Conservation (phyloP, 495 filamentous ascomycete genomes). For the Hypoxylon intermedium region DNA sequence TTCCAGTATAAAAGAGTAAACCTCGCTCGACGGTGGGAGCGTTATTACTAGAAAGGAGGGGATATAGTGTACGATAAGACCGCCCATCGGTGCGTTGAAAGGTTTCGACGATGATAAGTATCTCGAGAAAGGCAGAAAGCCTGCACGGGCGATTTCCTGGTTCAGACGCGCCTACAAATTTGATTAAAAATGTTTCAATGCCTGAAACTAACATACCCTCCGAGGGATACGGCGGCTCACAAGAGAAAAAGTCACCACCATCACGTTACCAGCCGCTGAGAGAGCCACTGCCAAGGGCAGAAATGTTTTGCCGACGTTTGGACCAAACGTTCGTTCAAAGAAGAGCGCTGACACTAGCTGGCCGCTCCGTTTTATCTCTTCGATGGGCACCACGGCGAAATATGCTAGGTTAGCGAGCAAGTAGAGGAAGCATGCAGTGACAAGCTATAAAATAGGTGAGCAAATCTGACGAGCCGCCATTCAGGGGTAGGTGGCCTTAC, state of each 20-base stretch:
- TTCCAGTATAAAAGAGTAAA: slow-evolving; percentile 77
- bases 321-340: slow-evolving; percentile 71
- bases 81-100: slow-evolving; percentile 71
- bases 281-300: slow-evolving; percentile 70
- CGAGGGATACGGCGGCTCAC: slow-evolving; percentile 47
- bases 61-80: slow-evolving; percentile 71
- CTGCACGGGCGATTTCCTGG: slow-evolving; percentile 58
- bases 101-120: slow-evolving; percentile 69
- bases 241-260: slow-evolving; percentile 75
- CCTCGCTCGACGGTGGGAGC: slow-evolving; percentile 68
- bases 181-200: background rate
- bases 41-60: slow-evolving; percentile 70
- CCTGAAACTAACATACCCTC: background rate
- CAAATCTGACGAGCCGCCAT: too few relatives aligned
- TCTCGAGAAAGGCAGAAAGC: slow-evolving; percentile 70
- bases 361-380: slow-evolving; percentile 71
- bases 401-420: slow-evolving; percentile 75
- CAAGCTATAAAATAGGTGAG: too few relatives aligned
- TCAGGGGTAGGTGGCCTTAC: too few relatives aligned
- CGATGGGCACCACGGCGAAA: slow-evolving; percentile 69
- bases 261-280: slow-evolving; percentile 75
- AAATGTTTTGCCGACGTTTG: slow-evolving; percentile 60
- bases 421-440: slow-evolving; percentile 69
- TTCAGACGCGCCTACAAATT: slow-evolving; percentile 63
- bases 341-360: slow-evolving; percentile 73